Evolutionary conservation across 1,284 basidiomycete genomes (phyloP).

Genomic region (Chalciporus sp.): DNA sequence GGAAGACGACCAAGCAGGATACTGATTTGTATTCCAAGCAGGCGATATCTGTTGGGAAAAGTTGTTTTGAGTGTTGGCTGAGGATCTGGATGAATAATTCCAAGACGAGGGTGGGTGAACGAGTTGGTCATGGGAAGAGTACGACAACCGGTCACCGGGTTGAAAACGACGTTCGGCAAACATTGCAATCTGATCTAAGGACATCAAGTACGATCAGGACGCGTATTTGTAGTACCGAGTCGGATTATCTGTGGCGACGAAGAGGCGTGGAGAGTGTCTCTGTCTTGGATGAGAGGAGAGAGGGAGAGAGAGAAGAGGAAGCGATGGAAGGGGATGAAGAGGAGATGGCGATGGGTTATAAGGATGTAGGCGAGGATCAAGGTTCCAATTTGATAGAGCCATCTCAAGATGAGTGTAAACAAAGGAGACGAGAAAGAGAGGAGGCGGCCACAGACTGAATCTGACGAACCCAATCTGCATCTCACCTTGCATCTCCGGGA

Average conservation of each 20-base stretch:
- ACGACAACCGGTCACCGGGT: conserved; percentile 28
- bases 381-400: conserved; percentile 20
- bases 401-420: conserved; percentile 7
- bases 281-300: not conserved
- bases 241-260: not conserved
- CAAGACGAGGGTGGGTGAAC: conserved; percentile 25
- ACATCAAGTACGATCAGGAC: conserved; percentile 28
- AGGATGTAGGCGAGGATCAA: conserved; percentile 26
- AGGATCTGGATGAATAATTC: conserved; percentile 30
- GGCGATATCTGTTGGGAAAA: conserved; percentile 17
- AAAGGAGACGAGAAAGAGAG: not conserved
- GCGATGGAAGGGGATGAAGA: conserved; percentile 6
- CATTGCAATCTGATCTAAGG: conserved; percentile 35
- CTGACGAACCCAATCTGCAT: conserved; percentile 28
- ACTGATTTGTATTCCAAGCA: conserved; percentile 25
- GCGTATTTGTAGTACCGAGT: not conserved
- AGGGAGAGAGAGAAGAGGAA: conserved; percentile 11
- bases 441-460: conserved; percentile 8
- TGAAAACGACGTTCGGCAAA: conserved; percentile 37
- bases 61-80: conserved; percentile 15
- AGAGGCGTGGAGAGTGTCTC: not conserved
- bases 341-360: conserved; percentile 21
- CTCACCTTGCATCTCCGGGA: not conserved
- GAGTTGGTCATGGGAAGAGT: conserved; percentile 24
- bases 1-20: conserved; percentile 24